Evolutionary conservation across 805 yeast species (phyloP), one percentile per base, ranked within the genome.

Genomic region (Helenozyma baotianmanensis): DNA sequence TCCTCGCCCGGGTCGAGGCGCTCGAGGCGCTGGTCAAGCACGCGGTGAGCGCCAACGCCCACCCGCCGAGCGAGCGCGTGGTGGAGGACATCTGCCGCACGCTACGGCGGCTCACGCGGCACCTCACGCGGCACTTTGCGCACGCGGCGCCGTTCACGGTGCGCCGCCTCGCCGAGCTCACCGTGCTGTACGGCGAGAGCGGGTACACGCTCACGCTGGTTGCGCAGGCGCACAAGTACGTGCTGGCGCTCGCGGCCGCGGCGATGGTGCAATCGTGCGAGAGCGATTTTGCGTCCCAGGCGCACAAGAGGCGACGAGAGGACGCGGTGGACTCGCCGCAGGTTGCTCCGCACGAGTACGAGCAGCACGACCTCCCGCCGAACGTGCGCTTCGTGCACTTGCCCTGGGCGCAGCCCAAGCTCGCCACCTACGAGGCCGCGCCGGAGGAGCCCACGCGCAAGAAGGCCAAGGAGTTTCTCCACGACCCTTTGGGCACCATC

Each of bases 81-180:
- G 27, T 35, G 17, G 39, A 30, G 25, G 40, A 35, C 11, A 31
- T 42, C 6, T 15, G 19, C 24, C 13, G 9, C 8, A 29, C 39
- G 4, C 21, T 39, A 19, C 33, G 23, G n/a, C 32, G 23, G 15
- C 33, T 42, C 23, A 21, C 23, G 19, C 23, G 23, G 9, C 35
- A 26, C 29, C 58, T 64, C 36, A 36, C 43, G 17, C 62, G 56
- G 19, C 57, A 58, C 29, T 47, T 64, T 23, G 27, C 35, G 12
- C 48, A 48, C 36, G 33, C 34, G 5, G 47, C 50, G 9, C 50
- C 50, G 6, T 45, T 41, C 29, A 45, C 50, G 3, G 21, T 45
- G n/a, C 42, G 31, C 18, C 38, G 50, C 15, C 36, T 43, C 13
- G 39, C 44, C 3, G 50, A 45, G 28, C 27, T 45, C n/a, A 24